Conservation (phyloP, 2,329 filamentous ascomycete species). For the Pseudogymnoascus sp. region DNA sequence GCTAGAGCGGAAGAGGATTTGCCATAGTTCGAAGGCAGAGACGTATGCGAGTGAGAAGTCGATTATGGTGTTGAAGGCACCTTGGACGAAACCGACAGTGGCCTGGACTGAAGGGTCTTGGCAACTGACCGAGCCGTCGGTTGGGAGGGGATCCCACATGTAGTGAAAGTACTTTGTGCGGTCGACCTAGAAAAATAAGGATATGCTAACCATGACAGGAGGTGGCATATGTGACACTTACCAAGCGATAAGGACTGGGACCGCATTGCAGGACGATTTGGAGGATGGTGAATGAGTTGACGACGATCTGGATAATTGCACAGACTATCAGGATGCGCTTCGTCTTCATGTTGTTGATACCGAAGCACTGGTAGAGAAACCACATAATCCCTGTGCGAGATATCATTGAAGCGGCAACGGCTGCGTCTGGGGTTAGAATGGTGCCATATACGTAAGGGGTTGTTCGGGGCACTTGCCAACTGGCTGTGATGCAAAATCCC, state of each 20-base stretch:
- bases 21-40: conserved; percentile 31
- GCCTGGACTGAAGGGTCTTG: conserved; percentile 30
- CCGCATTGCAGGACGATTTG: conserved; percentile 32
- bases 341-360: conserved; percentile 26
- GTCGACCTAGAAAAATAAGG: conserved; percentile 12
- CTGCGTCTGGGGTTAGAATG: conserved; percentile 15
- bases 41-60: conserved; percentile 29
- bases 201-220: neutral
- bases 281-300: conserved; percentile 29
- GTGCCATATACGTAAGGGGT: neutral
- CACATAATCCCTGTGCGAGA: conserved; percentile 32
- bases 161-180: conserved; percentile 31
- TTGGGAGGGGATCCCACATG: conserved; percentile 32
- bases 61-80: conserved; percentile 31
- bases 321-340: conserved; percentile 28
- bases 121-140: conserved; percentile 29
- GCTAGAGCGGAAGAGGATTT: conserved; percentile 28
- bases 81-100: conserved; percentile 31
- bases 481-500: conserved; percentile 24
- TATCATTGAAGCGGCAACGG: conserved; percentile 29
- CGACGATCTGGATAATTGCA: conserved; percentile 28
- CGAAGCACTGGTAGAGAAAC: conserved; percentile 31
- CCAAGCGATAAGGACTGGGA: conserved; percentile 27
- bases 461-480: neutral
- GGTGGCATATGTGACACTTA: conserved; percentile 10